Base-by-base conservation (phyloP, 805 yeast genomes). In the Cyberlindnera subsufficiens region DNA sequence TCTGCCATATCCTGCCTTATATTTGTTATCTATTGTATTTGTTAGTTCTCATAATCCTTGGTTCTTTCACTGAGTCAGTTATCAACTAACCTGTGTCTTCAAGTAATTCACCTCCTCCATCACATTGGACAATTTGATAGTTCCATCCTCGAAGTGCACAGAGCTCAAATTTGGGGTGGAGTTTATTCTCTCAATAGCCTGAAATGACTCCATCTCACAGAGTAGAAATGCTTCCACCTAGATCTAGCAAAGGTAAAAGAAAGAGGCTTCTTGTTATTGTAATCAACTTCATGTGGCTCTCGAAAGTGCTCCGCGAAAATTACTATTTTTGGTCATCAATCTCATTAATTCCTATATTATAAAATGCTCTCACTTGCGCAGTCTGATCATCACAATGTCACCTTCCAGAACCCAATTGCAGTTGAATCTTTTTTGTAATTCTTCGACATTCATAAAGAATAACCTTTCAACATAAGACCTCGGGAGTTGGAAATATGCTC, bases 131-230 rank as follows among this genome's bases (percentile, higher is more conserved):
- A 67, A 47, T 16, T 63, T 60, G 32, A 68, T 53, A 9, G 60
- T 65, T 4, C 73, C 72, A 3, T 56, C 64, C 47, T 58, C 73
- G 50, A 68, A 65, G 62, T 64, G 77, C 56, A 49, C 74, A 35
- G 55, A 56, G 3, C 63, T 54, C 2, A 70, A 44, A 11, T 44
- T 33, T 4, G 45, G 46, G 22, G 48, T 49, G 1, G 59, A 42
- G 46, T 51, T 52, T 20, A 59, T 48, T 44, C 47, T 53, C 46
- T 59, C 63, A 6, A 59, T 51, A 2, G 61, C 62, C 15, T 55
- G 51, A 27, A 59, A 54, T 3, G 54, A 49, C 45, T 58, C 63
- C 61, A 58, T 59, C 7, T n/a, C 38, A n/a, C 17, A 14, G 11
- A 22, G 4, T 22, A 9, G 11, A 22, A 22, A 22, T 2, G 11